These are phyloP conservation scores for Cladosporium sp. DNA, from an alignment of 2,329 filamentous ascomycete genomes.

Conservation along the genomic window DNA sequence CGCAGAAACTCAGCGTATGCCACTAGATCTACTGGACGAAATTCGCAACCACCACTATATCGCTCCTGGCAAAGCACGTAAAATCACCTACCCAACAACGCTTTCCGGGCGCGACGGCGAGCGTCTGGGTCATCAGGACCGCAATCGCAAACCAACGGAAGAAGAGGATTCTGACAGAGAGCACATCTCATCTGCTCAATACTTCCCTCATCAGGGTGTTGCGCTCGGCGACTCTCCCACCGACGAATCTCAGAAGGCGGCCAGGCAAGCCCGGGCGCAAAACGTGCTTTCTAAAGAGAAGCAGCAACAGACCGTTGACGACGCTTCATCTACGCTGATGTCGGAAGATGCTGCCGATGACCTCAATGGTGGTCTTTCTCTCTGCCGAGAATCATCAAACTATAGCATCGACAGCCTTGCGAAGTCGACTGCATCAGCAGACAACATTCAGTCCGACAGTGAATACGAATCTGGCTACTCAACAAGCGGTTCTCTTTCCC, in stretches of 20 bases:
- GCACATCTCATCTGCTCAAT: slow-evolving; percentile 83
- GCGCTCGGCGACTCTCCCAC: slow-evolving; percentile 42
- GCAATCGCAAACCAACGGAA: slow-evolving; percentile 11
- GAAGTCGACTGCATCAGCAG: slow-evolving; percentile 41
- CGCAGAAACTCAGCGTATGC: slow-evolving; percentile 39
- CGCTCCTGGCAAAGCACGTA: slow-evolving; percentile 47
- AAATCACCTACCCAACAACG: slow-evolving; percentile 43
- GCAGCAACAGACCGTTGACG: slow-evolving; percentile 37
- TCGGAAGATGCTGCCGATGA: slow-evolving; percentile 62
- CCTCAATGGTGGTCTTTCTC: slow-evolving; percentile 59
- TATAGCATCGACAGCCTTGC: not conserved
- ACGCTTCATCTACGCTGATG: slow-evolving; percentile 64
- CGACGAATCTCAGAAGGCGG: slow-evolving; percentile 21
- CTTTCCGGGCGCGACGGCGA: slow-evolving; percentile 25
- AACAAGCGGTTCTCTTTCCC: slow-evolving; percentile 51
- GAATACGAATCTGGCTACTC: slow-evolving; percentile 36
- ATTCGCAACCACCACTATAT: slow-evolving; percentile 57
- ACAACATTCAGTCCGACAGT: slow-evolving; percentile 40
- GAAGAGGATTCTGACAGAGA: slow-evolving; percentile 70
- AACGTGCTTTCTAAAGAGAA: slow-evolving; percentile 24
- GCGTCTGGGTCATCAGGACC: slow-evolving; percentile 20
- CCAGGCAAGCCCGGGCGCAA: slow-evolving; percentile 15
- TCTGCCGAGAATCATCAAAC: not conserved
- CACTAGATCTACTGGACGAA: slow-evolving; percentile 55
- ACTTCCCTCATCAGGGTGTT: slow-evolving; percentile 71